Base-by-base conservation (phyloP, 192 early-diverging fungal species). In the Entomortierella chlamydospora region DNA sequence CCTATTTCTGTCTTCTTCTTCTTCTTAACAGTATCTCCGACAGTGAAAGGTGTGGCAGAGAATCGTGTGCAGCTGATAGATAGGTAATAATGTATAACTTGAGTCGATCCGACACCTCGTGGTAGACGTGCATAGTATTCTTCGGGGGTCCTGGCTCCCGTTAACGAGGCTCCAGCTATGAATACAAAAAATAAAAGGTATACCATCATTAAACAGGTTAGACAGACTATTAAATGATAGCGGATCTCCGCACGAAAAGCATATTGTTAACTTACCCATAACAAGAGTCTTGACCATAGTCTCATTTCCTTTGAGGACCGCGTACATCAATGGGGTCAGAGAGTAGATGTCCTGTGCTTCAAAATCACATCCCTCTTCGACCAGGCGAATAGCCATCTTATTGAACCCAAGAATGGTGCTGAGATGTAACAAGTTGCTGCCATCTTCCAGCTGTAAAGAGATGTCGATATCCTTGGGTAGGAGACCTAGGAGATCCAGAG, bases 371-470 rank as follows among this genome's bases (percentile, higher is more conserved):
- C 76, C 76, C 5, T 79, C 68, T 34, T 79, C 76, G 30, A 79
- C 49, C 10, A 79, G 49, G 15, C 68, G 47, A 8, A 17, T 25
- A 5, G 68, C 18, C 10, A 79, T 22, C 3, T 29, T 25, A 33
- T 60, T 33, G 37, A 79, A 61, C 0, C 76, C 68, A 13, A 79
- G 17, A 8, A 70, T n/a, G 10, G 70, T 66, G 15, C 60, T 57
- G 22, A 79, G 68, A 42, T 79, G 76, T 18, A 79, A 49, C 41
- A 79, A 1, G 22, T 66, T 79, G 54, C 62, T 79, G 15, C 76
- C 76, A 30, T 79, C 76, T 7, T 79, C 76, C 49, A 79, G 33
- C 17, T 79, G 76, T 25, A 79, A n/a, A 4, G 76, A 79, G 34
- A 79, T 70, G 34, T 79, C 76, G 26, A 79, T 43, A 0, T 54